Evolutionary conservation across 2,329 filamentous ascomycete species (phyloP).

Genomic region (Annulohypoxylon truncatum): DNA sequence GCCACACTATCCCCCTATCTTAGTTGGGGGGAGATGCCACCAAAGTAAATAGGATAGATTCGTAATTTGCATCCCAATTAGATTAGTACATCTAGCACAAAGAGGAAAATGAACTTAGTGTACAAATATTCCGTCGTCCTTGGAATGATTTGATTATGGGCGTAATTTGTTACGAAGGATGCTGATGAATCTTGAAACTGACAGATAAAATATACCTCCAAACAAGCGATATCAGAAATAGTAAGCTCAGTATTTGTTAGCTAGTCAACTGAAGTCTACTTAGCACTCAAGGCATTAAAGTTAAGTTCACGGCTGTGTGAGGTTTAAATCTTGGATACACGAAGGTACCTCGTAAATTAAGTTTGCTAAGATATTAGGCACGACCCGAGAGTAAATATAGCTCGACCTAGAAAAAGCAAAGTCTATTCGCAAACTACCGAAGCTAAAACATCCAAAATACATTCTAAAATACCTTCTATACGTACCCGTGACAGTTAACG

Average conservation of each 20-base stretch:
- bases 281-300: neutral
- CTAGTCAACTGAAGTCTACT: neutral
- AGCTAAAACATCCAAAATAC: neutral
- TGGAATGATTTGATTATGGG: neutral
- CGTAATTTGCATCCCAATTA: neutral
- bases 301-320: conserved; percentile 1
- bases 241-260: neutral
- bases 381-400: conserved; percentile 9
- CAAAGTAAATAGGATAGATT: neutral
- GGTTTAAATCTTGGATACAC: neutral
- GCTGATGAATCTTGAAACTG: neutral
- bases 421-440: neutral
- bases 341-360: conserved; percentile 3
- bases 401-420: neutral
- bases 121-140: neutral
- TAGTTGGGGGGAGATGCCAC: neutral
- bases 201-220: neutral
- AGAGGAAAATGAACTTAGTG: neutral
- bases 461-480: neutral
- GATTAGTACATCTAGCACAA: neutral
- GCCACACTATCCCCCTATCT: neutral
- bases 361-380: neutral
- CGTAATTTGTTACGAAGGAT: neutral
- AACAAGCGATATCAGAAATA: neutral
- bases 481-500: neutral